phyloP scores from a whole-genome alignment of 768 basidiomycete genomes.

The Clitopilus hobsonii region DNA sequence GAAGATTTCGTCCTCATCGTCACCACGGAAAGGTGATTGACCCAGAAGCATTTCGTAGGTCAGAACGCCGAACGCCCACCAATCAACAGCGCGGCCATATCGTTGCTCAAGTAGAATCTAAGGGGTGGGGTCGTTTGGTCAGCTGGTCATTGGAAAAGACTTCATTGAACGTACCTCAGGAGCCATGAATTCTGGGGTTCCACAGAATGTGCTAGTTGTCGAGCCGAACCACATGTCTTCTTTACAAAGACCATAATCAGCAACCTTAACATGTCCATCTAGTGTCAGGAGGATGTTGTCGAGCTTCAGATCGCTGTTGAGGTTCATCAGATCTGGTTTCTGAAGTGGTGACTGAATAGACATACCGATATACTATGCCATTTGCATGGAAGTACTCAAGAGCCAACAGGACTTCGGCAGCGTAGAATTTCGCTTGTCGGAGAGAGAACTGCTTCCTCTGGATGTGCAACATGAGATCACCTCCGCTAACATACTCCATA shows the following conservation, averaged over 20 bases:
- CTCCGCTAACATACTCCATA: conserved; percentile 99
- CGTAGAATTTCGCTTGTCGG: conserved; percentile 98
- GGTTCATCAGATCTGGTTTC: conserved; percentile 2
- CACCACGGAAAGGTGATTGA: conserved; percentile 98
- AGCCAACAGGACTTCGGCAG: conserved; percentile 92
- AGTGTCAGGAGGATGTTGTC: conserved; percentile 96
- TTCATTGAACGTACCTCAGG: conserved; percentile 87
- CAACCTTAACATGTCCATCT: conserved; percentile 98
- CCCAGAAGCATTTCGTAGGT: conserved; percentile 99
- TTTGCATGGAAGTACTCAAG: conserved; percentile 97
- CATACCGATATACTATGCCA: conserved; percentile 97
- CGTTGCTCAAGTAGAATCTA: conserved; percentile 99
- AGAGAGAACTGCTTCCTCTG: conserved; percentile 99
- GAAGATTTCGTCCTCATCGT: conserved; percentile 99
- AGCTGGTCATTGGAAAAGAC: too few relatives aligned
- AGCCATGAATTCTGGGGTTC: conserved; percentile 99
- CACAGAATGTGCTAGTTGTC: conserved; percentile 98
- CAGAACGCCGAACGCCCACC: conserved; percentile 99
- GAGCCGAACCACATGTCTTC: conserved; percentile 98
- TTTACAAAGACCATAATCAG: conserved; percentile 98
- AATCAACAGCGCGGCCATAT: conserved; percentile 97
- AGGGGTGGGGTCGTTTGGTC: too few relatives aligned
- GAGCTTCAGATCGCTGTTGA: conserved; percentile 84
- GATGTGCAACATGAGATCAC: conserved; percentile 99
- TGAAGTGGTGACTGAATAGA: conserved; percentile 1